These are phyloP conservation scores for Iberis pinnata DNA, from an alignment of 345 rosid genomes.

Conservation along the genomic window DNA sequence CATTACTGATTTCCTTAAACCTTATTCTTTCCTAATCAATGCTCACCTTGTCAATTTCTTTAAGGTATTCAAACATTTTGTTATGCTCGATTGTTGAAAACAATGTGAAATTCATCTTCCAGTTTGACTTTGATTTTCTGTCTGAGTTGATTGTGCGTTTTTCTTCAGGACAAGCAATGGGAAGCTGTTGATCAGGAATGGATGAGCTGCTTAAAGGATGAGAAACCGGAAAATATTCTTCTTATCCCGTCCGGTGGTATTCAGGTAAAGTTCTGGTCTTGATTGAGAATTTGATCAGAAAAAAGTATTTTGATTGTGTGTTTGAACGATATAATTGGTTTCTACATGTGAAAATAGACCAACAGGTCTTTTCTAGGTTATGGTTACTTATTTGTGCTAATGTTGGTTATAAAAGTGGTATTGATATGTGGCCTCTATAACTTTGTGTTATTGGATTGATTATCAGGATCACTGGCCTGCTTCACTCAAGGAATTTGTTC, in stretches of 20 bases:
- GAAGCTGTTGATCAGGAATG: slow-evolving; percentile 65
- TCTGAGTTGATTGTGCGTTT: background rate
- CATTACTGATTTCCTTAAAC: slow-evolving; percentile 51
- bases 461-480: slow-evolving; percentile 75
- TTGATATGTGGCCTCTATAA: background rate
- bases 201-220: slow-evolving; percentile 62
- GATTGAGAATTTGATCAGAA: background rate
- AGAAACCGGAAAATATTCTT: slow-evolving; percentile 53
- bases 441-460: slow-evolving; percentile 5
- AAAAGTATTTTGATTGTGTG: too few relatives aligned
- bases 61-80: too few relatives aligned
- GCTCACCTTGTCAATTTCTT: slow-evolving; percentile 87
- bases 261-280: slow-evolving; percentile 36
- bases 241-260: slow-evolving; percentile 64
- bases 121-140: background rate
- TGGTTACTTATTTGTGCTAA: background rate
- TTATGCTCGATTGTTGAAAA: background rate
- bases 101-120: background rate
- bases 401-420: background rate
- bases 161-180: slow-evolving; percentile 59
- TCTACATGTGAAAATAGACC: too few relatives aligned
- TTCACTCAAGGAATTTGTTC: slow-evolving; percentile 65
- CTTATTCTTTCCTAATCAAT: slow-evolving; percentile 44
- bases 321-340: background rate
- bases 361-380: background rate